A percentile compares a stretch with the other conserved stretches of the same genome.
phyloP scores from a whole-genome alignment of 169 alveolate species.

The Neospora caninum region DNA sequence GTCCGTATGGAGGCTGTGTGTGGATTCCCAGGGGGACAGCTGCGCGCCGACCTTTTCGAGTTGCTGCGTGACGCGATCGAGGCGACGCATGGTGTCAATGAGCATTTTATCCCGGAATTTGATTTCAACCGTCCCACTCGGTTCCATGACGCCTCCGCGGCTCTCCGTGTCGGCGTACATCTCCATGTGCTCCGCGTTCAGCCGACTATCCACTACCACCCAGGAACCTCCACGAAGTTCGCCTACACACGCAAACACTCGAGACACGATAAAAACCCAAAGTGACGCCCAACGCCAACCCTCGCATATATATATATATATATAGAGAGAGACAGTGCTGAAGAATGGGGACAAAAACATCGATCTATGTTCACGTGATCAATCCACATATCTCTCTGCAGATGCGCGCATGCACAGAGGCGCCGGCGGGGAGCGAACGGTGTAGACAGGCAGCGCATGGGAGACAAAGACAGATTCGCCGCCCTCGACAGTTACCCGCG shows the following conservation, averaged over 20 bases:
- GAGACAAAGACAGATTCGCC: too few relatives aligned
- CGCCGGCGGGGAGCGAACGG: too few relatives aligned
- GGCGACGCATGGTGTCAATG: constrained; percentile 39
- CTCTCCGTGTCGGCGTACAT: constrained; percentile 84
- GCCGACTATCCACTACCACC: constrained; percentile 85
- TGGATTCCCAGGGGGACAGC: background rate
- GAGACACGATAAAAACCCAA: background rate
- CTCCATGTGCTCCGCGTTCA: constrained; percentile 84
- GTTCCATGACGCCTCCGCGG: constrained; percentile 84
- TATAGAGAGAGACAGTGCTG: background rate
- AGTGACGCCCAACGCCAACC: constrained; percentile 3
- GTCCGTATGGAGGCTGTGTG: background rate
- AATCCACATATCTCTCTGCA: too few relatives aligned
- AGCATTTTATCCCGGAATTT: constrained; percentile 59
- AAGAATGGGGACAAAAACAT: too few relatives aligned
- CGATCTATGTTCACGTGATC: too few relatives aligned
- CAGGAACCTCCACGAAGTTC: constrained; percentile 90
- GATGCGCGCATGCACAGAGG: too few relatives aligned
- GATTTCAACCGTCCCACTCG: constrained; percentile 73
- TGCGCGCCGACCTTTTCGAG: background rate
- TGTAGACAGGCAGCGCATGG: too few relatives aligned
- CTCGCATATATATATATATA: constrained; percentile 52
- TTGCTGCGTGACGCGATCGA: background rate
- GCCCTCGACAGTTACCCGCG: too few relatives aligned
- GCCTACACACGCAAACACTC: constrained; percentile 50